These are phyloP conservation scores for Elaeagnus macrophylla DNA, from an alignment of 306 rosid species.

Conservation along the genomic window DNA sequence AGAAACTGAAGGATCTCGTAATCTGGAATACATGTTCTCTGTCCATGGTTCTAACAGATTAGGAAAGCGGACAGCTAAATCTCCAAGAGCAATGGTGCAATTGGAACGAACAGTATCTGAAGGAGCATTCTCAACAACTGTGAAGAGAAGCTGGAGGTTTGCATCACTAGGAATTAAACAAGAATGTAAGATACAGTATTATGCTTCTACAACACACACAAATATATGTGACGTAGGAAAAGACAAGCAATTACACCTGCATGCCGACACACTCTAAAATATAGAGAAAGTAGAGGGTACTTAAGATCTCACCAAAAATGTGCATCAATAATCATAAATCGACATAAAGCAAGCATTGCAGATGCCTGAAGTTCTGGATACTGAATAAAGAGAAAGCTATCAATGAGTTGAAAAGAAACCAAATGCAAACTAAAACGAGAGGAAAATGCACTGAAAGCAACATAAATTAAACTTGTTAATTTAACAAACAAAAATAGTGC, in stretches of 20 bases:
- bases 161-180: slow-evolving; percentile 46
- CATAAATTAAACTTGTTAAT: too few relatives aligned
- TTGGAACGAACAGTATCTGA: slow-evolving; percentile 92
- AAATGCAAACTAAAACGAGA: not conserved
- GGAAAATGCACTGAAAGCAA: too few relatives aligned
- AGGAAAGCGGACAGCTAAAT: slow-evolving; percentile 91
- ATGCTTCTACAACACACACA: not conserved
- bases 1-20: slow-evolving; percentile 60
- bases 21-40: slow-evolving; percentile 82
- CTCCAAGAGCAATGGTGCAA: slow-evolving; percentile 89
- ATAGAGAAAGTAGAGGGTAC: slow-evolving; percentile 5
- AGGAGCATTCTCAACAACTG: slow-evolving; percentile 66
- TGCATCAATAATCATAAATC: slow-evolving; percentile 89
- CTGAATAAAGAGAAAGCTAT: slow-evolving; percentile 31
- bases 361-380: slow-evolving; percentile 92
- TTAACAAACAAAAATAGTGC: too few relatives aligned
- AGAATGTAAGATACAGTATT: slow-evolving; percentile 14
- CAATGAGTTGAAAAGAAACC: slow-evolving; percentile 8
- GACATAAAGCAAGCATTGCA: slow-evolving; percentile 90
- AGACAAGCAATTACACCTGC: too few relatives aligned
- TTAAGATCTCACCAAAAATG: slow-evolving; percentile 62
- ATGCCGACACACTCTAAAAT: not conserved
- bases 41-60: slow-evolving; percentile 96
- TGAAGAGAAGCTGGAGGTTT: slow-evolving; percentile 94
- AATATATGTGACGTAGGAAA: not conserved